phyloP scores from a whole-genome alignment of 352 stramenopile species.

The Saprolegnia parasitica region DNA sequence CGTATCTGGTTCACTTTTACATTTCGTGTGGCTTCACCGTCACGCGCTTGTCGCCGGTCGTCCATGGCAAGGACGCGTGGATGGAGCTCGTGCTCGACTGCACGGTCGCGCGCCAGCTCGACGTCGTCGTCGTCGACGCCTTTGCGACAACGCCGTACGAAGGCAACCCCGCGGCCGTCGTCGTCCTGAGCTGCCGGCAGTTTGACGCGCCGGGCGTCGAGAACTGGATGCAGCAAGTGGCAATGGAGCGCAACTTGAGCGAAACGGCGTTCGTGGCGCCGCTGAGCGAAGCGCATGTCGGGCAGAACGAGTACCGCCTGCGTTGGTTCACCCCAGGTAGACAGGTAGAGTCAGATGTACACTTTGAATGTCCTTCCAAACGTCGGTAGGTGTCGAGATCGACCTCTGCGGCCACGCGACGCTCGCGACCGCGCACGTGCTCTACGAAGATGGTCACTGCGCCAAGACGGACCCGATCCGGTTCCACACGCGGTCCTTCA shows the following conservation, averaged over 20 bases:
- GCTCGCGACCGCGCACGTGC: conserved; percentile 70
- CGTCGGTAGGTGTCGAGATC: conserved; percentile 59
- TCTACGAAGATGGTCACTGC: conserved; percentile 59
- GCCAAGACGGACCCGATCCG: conserved; percentile 37
- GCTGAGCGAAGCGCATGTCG: conserved; percentile 24
- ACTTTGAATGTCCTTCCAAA: conserved; percentile 27
- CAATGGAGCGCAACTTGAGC: conserved; percentile 88
- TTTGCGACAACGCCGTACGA: conserved; percentile 62
- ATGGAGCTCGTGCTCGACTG: conserved; percentile 72
- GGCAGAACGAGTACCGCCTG: conserved; percentile 41
- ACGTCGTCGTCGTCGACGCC: conserved; percentile 57
- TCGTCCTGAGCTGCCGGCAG: conserved; percentile 43
- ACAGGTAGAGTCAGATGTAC: conserved; percentile 4
- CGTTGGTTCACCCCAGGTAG: conserved; percentile 62
- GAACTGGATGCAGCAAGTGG: conserved; percentile 69
- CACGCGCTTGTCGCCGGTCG: conserved; percentile 55
- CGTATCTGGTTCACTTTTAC: conserved; percentile 82
- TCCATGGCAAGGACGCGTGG: conserved; percentile 80
- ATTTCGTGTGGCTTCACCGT: conserved; percentile 72
- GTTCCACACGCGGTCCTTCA: conserved; percentile 63
- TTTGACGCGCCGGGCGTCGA: conserved; percentile 35
- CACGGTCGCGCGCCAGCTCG: conserved; percentile 32
- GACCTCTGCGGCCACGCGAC: conserved; percentile 90
- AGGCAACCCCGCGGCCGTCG: conserved; percentile 90
- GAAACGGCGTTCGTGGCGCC: conserved; percentile 87